Percentiles rank a stretch among this genome's conserved stretches.
phyloP scores from a whole-genome alignment of 495 filamentous ascomycete genomes.

The Neurospora hispaniola region DNA sequence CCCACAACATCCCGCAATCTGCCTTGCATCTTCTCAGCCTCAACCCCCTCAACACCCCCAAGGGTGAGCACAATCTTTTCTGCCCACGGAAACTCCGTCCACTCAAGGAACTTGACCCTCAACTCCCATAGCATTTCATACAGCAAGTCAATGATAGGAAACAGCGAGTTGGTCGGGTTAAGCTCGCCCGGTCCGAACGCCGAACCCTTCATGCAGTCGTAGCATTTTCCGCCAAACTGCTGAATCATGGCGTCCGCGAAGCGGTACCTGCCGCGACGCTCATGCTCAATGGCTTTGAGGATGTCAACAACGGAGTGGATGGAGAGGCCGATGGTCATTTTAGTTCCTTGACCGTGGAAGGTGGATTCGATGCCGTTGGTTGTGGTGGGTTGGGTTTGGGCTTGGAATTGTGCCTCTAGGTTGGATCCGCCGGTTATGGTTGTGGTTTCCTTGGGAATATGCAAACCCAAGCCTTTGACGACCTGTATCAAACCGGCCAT shows the following conservation, averaged over 20 bases:
- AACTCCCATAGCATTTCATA: constrained; percentile 2
- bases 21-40: too few relatives aligned
- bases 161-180: constrained; percentile 4
- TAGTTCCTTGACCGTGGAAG: neutral
- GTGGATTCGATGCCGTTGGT: neutral
- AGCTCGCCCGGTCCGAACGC: neutral
- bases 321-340: neutral
- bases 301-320: neutral
- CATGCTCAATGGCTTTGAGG: neutral
- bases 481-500: neutral
- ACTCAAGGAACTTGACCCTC: neutral
- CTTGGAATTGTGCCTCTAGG: neutral
- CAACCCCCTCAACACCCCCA: too few relatives aligned
- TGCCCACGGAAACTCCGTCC: neutral
- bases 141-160: constrained; percentile 6
- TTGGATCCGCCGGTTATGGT: neutral
- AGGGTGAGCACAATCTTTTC: neutral
- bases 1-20: neutral
- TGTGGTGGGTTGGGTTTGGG: neutral
- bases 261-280: neutral
- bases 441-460: neutral
- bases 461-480: neutral
- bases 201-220: constrained; percentile 1
- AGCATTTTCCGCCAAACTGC: neutral
- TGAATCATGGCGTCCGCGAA: neutral